phyloP scores from a whole-genome alignment of 805 yeast genomes.

The Zygoascus tannicola region DNA sequence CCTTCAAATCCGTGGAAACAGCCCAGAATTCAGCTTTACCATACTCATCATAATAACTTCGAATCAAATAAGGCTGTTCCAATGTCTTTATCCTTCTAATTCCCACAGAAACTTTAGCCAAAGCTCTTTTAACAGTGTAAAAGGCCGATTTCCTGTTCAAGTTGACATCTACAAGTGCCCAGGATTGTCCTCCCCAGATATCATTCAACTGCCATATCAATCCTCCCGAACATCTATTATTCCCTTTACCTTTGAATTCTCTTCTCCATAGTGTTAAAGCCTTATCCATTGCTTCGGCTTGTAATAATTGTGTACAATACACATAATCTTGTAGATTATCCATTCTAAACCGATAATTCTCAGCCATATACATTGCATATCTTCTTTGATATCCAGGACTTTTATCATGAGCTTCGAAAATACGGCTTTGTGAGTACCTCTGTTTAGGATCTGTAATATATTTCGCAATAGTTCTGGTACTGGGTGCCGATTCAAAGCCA shows the following conservation, averaged over 20 bases:
- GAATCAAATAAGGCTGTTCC: constrained; percentile 7
- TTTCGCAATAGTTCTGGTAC: constrained; percentile 24
- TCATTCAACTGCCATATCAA: constrained; percentile 47
- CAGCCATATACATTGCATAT: constrained; percentile 36
- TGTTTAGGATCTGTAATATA: constrained; percentile 32
- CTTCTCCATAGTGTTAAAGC: constrained; percentile 39
- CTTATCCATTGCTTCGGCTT: constrained; percentile 38
- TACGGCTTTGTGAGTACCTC: constrained; percentile 35
- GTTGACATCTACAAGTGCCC: constrained; percentile 39
- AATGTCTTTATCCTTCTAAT: constrained; percentile 19
- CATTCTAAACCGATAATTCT: constrained; percentile 33
- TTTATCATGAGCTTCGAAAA: constrained; percentile 40
- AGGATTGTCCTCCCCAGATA: constrained; percentile 42
- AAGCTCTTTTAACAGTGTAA: constrained; percentile 38
- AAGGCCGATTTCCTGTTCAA: constrained; percentile 37
- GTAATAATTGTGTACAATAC: constrained; percentile 43
- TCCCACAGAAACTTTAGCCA: constrained; percentile 28
- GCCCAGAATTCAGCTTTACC: constrained; percentile 3
- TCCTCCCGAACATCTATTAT: constrained; percentile 35
- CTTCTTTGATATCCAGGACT: constrained; percentile 38
- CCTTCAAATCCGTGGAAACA: background rate
- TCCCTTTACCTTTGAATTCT: constrained; percentile 32
- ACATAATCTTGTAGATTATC: constrained; percentile 34
- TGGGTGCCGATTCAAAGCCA: constrained; percentile 43
- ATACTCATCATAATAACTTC: background rate